Evolutionary conservation across 2,329 filamentous ascomycete genomes (phyloP), one percentile per base, ranked within the genome.

Genomic region (Curvularia verruculosa): DNA sequence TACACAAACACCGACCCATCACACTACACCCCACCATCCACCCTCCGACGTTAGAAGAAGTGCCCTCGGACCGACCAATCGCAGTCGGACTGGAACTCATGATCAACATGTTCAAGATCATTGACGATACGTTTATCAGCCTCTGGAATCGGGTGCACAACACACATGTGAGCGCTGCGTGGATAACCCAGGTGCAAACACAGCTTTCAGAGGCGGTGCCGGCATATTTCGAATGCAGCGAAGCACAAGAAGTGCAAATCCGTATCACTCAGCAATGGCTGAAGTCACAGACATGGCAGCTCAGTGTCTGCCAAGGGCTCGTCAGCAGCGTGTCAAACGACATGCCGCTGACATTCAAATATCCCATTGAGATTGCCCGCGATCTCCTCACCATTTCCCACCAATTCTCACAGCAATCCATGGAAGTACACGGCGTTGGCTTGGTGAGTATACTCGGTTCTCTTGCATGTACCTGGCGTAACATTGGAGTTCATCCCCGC

Each of bases 391-490:
- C 77, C 12, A 86, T 93, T 76, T 87, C 89, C 4, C 85, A 87
- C 15, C 85, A 89, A 51, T 89, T 95, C 68, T 88, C 89, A 0
- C 85, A 86, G 34, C 83, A 88, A 63, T 87, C 87, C 41, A 88
- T 92, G 80, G 90, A 94, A 61, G 80, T 93, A 3, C 83, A 93
- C 63, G 89, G 88, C 18, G 84, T 90, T 37, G 89, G 89, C 24
- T 75, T 96, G 75, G 89, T 91, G 78, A 74, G 86, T 80, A 48
- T 40, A 44, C 45, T 26, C 49, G 40, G 46, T 60, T 60, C 57
- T 18, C 18, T 60, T 58, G 52, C 48, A 51, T 48, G 59, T 56
- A 61, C 55, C 48, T 52, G 61, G 52, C 50, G 57, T 52, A 45
- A 44, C 40, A 31, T 58, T 59, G 54, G 39, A 44, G 50, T 45